Evolutionary conservation across 495 filamentous ascomycete species (phyloP), one percentile per base, ranked within the genome.

Genomic region (Neurospora hispaniola): DNA sequence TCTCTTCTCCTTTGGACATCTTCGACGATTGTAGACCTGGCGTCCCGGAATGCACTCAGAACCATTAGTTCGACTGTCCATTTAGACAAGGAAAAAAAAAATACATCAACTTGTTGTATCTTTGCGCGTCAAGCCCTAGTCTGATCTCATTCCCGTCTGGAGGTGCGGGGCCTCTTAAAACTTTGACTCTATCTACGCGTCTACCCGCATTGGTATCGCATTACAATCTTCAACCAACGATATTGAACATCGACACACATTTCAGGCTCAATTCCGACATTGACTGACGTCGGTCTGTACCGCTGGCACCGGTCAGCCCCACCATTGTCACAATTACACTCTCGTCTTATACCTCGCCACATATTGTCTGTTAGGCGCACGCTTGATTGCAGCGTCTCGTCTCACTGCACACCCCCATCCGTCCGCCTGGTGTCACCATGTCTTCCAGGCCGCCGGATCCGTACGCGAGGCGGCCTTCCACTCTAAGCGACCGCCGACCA

Each of bases 381-480:
- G 54, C 54, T 66, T 66, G 14, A 62, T 62, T 35, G 54, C 54
- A 62, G 54, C 23, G 54, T 62, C 27, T 62, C 54, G 54, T 62
- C 54, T 35, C 54, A 62, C 54, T 62, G 54, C 54, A 14, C 54
- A 62, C 27, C 20, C 5, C 11, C 10, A 66, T 66, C 14, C 27
- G 35, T 35, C 54, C 27, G 27, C 54, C 54, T 66, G 54, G 27
- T 66, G 54, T 66, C n/a, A 42, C 18, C 72, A 80, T 80, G 78
- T 72, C 75, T 43, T 71, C 76, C 74, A 72, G 70, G 48, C 48
- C 77, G 14, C 41, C 68, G 35, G 73, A 78, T 66, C 54, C 71
- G 42, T 79, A 71, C 59, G 43, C 73, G 16, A 73, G 77, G 42
- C 78, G 78, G 31, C 76, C 54, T 27, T 66, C 77, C 31, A 70